A percentile compares a stretch with the other conserved stretches of the same genome.
Evolutionary conservation across 768 basidiomycete species (phyloP).

Genomic region (Gautieria morchelliformis): DNA sequence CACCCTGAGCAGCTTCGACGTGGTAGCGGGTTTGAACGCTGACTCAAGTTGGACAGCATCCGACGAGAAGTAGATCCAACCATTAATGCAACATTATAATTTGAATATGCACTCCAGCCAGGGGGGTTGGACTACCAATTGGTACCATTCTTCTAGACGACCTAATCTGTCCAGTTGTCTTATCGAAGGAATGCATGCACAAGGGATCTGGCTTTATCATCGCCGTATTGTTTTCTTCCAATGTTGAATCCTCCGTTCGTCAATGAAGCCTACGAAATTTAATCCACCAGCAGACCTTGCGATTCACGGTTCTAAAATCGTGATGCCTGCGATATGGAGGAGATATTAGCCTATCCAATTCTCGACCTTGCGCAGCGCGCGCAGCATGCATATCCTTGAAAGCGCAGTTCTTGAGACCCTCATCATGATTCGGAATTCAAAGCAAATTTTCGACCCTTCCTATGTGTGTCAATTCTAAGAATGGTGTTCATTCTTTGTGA

Average conservation of each 20-base stretch:
- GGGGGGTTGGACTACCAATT: too few species aligned
- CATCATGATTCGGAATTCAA: slow-evolving; percentile 73
- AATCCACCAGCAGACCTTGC: slow-evolving; percentile 40
- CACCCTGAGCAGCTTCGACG: slow-evolving; percentile 37
- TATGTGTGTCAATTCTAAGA: neutral
- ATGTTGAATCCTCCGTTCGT: slow-evolving; percentile 14
- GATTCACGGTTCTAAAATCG: slow-evolving; percentile 57
- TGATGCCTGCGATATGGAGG: slow-evolving; percentile 47
- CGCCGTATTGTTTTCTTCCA: slow-evolving; percentile 21
- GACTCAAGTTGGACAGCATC: slow-evolving; percentile 31
- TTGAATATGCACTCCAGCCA: too few species aligned
- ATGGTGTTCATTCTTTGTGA: neutral
- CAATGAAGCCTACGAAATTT: neutral
- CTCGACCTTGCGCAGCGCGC: slow-evolving; percentile 50
- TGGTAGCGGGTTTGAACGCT: slow-evolving; percentile 46
- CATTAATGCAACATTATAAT: too few species aligned
- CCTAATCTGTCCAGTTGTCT: neutral
- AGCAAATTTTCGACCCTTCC: slow-evolving; percentile 74
- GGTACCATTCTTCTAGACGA: too few species aligned
- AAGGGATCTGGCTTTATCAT: neutral
- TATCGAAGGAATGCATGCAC: neutral
- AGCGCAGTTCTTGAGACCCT: slow-evolving; percentile 75
- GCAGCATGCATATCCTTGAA: slow-evolving; percentile 71
- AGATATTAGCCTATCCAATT: slow-evolving; percentile 65
- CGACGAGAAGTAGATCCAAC: neutral